Conservation (phyloP, 2,329 filamentous ascomycete species). For the Epichloe aotearoae region DNA sequence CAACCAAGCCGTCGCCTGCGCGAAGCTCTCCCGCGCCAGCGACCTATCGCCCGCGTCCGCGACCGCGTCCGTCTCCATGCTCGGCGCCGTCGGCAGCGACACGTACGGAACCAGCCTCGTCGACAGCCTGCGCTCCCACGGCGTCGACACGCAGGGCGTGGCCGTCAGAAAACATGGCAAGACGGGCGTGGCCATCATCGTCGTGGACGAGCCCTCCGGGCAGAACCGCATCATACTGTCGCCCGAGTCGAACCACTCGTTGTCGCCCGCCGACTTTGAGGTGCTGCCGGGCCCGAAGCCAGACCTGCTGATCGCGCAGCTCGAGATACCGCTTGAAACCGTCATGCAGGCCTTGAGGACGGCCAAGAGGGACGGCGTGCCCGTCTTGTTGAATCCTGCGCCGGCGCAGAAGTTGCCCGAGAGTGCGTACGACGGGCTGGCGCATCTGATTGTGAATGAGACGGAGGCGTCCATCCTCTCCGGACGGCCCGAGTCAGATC, state of each 20-base stretch:
- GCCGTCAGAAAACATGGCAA: conserved; percentile 28
- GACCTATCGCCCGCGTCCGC: conserved; percentile 19
- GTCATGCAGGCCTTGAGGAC: conserved; percentile 47
- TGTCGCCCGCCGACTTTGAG: conserved; percentile 24
- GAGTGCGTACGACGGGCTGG: conserved; percentile 52
- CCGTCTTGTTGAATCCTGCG: conserved; percentile 75
- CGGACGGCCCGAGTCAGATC: conserved; percentile 34
- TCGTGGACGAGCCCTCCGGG: conserved; percentile 59
- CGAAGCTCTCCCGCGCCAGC: conserved; percentile 55
- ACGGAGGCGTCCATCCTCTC: conserved; percentile 70
- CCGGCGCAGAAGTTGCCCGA: conserved; percentile 57
- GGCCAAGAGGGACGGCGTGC: conserved; percentile 33
- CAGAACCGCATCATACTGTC: conserved; percentile 67
- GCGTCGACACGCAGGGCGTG: conserved; percentile 47
- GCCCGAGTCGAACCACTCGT: conserved; percentile 54
- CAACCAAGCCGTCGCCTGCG: conserved; percentile 86
- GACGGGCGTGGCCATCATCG: conserved; percentile 61
- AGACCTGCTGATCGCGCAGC: conserved; percentile 59
- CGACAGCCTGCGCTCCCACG: conserved; percentile 43
- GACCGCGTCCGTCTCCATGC: conserved; percentile 45
- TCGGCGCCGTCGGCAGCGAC: conserved; percentile 60
- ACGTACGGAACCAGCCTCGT: conserved; percentile 50
- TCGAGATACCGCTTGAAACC: conserved; percentile 59
- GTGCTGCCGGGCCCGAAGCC: conserved; percentile 27
- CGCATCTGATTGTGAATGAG: conserved; percentile 81